These are phyloP conservation scores for Conticribra guillardii DNA, from an alignment of 108 stramenopile species.

Conservation along the genomic window DNA sequence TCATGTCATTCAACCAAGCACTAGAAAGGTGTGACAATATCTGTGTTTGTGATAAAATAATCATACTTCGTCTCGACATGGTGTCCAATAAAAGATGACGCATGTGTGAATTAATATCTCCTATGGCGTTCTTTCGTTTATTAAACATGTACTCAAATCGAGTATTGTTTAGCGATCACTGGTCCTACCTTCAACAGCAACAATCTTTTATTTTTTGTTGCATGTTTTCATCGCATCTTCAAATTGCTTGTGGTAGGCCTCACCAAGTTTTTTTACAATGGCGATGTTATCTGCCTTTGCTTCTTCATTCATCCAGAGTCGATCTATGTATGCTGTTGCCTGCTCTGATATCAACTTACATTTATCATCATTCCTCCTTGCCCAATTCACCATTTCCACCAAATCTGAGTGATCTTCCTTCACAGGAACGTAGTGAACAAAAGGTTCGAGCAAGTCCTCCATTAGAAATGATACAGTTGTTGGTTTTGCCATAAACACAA, in stretches of 20 bases:
- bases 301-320: conserved; percentile 27
- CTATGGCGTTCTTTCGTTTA: too few relatives aligned
- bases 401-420: conserved; percentile 57
- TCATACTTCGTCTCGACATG: too few relatives aligned
- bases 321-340: conserved; percentile 69
- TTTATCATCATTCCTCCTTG: conserved; percentile 62
- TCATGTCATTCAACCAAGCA: too few relatives aligned
- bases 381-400: conserved; percentile 72
- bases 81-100: too few relatives aligned
- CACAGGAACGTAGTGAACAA: conserved; percentile 82
- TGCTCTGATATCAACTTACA: conserved; percentile 70
- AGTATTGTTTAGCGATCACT: too few relatives aligned
- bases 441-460: conserved; percentile 70
- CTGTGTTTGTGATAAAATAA: too few relatives aligned
- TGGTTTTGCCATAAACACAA: conserved; percentile 77
- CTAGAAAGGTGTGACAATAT: too few relatives aligned
- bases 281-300: neutral
- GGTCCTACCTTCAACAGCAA: too few relatives aligned
- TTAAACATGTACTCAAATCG: too few relatives aligned
- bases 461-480: conserved; percentile 73
- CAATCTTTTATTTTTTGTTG: too few relatives aligned
- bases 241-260: conserved; percentile 7
- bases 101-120: too few relatives aligned
- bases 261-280: conserved; percentile 1
- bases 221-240: neutral